phyloP scores from a whole-genome alignment of 1,139 yeast species.

The Suhomyces choctaworum region DNA sequence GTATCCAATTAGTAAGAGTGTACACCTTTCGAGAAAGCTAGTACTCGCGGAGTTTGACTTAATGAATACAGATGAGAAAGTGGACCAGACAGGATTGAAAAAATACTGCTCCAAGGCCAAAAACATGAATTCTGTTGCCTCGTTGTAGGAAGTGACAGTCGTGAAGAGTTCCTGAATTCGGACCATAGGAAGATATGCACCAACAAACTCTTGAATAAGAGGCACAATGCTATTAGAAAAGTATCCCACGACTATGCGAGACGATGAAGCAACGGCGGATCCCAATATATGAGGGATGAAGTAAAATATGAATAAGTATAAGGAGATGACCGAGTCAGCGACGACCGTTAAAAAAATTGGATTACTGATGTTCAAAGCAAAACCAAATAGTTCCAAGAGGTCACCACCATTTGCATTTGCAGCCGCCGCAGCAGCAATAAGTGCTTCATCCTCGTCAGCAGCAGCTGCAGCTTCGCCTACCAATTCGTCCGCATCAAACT shows the following conservation, averaged over 20 bases:
- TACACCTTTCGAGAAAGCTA: conserved; percentile 35
- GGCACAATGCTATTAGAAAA: background rate
- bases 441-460: conserved; percentile 11
- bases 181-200: background rate
- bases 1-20: conserved; percentile 41
- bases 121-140: conserved; percentile 3
- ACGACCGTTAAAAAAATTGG: conserved; percentile 39
- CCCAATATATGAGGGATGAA: conserved; percentile 47
- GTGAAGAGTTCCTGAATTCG: background rate
- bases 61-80: conserved; percentile 22
- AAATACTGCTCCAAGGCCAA: conserved; percentile 9
- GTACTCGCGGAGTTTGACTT: conserved; percentile 18
- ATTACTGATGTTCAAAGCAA: conserved; percentile 35
- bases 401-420: conserved; percentile 18
- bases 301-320: conserved; percentile 49
- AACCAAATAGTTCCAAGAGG: conserved; percentile 39
- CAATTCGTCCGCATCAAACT: background rate
- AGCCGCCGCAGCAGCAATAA: conserved; percentile 9
- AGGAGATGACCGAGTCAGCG: conserved; percentile 44
- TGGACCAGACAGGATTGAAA: conserved; percentile 9
- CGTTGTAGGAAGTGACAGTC: background rate
- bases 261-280: conserved; percentile 19
- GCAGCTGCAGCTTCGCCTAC: conserved; percentile 5
- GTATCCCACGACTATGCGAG: conserved; percentile 1
- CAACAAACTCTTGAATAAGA: background rate